Conservation (phyloP, 495 filamentous ascomycete species). For the Penicillium paradoxum region DNA sequence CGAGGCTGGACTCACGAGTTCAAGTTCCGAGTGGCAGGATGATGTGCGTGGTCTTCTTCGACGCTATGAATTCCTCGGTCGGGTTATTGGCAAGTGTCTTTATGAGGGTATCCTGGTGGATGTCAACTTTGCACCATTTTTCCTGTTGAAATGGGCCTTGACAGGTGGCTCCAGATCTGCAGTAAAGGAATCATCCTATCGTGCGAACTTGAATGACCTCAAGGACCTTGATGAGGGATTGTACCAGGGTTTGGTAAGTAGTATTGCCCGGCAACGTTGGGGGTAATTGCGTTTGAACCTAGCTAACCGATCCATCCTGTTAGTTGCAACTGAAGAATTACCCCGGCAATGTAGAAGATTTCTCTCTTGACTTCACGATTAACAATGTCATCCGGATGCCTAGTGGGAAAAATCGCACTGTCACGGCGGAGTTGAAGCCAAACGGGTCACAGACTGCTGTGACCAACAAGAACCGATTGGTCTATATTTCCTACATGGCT, state of each 20-base stretch:
- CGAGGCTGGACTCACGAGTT: slow-evolving; percentile 48
- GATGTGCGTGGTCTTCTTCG: slow-evolving; percentile 58
- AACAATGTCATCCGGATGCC: slow-evolving; percentile 65
- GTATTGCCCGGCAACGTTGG: not conserved
- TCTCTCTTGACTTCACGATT: slow-evolving; percentile 85
- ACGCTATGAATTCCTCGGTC: slow-evolving; percentile 87
- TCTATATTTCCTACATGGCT: slow-evolving; percentile 92
- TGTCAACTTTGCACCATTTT: slow-evolving; percentile 90
- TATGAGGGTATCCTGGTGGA: slow-evolving; percentile 98
- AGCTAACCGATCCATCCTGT: slow-evolving; percentile 7
- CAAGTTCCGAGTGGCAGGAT: slow-evolving; percentile 50
- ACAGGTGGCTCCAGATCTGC: slow-evolving; percentile 60
- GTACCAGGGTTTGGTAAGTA: slow-evolving; percentile 76
- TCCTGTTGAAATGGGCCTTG: slow-evolving; percentile 90
- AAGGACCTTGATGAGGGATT: slow-evolving; percentile 89
- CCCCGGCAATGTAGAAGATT: slow-evolving; percentile 68
- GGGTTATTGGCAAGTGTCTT: slow-evolving; percentile 92
- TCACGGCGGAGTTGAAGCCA: slow-evolving; percentile 69
- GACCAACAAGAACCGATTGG: slow-evolving; percentile 82
- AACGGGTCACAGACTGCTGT: slow-evolving; percentile 73
- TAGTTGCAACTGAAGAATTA: slow-evolving; percentile 84
- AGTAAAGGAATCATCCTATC: slow-evolving; percentile 64
- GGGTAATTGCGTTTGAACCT: not conserved
- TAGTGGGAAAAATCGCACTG: slow-evolving; percentile 36
- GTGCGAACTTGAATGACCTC: slow-evolving; percentile 87